Base-by-base conservation (phyloP, 371 early-diverging fungal species). In the Mucor velutinosus region DNA sequence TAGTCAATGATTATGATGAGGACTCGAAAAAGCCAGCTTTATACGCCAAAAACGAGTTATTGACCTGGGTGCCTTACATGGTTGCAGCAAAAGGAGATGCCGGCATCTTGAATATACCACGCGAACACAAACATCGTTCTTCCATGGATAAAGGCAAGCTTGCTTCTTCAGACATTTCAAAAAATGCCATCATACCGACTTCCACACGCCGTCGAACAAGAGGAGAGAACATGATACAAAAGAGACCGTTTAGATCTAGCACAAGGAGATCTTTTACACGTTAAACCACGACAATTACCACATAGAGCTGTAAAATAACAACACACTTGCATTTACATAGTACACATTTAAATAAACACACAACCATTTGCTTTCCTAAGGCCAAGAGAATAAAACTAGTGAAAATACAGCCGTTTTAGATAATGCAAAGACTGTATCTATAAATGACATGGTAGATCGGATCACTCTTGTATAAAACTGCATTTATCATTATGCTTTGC, bases 21-120 rank as follows among this genome's bases (percentile, higher is more conserved):
- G 14, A 12, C 17, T 10, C 11, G n/a, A 55, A 25, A 3, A 47
- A 25, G 15, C 32, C 35, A 11, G 17, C 4, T 21, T 23, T 62
- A 33, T 57, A 62, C 30, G 71, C 63, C 17, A 62, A 71, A 53
- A 27, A 15, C 32, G 71, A 71, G 30, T 19, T 58, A 15, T 33
- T 71, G 23, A 71, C 66, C 7, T 71, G 71, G 71, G 66, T 63
- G 7, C 71, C 71, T 37, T 71, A 66, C 58, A 61, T 65, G 59
- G 66, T 66, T 33, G 56, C 66, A 27, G 30, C 45, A 25, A 60
- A 71, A 60, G 66, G 63, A 58, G 66, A 66, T 65, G 60, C 70
- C n/a, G 70, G 70, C 69, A 68, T 63, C 60, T 64, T 69, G 64
- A 69, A 64, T 59, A 64, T 59, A 69, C 64, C 69, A 59, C 64